Conservation (phyloP, 352 stramenopile genomes). For the Phytophthora lateralis region DNA sequence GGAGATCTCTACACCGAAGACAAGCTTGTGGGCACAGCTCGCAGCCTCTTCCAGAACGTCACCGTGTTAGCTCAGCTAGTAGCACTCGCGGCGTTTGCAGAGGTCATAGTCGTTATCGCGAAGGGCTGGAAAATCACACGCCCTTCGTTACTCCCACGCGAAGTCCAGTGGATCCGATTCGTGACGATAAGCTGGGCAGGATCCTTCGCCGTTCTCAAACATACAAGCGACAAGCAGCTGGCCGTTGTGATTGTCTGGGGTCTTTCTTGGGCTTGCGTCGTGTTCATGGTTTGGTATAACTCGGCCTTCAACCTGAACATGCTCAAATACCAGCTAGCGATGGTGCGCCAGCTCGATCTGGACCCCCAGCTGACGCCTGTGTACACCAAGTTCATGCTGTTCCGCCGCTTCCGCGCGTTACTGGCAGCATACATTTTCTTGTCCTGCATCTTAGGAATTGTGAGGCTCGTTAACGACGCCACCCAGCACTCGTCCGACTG, state of each 20-base stretch:
- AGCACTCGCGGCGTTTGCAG: slow-evolving; percentile 50
- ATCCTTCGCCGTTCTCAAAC: slow-evolving; percentile 47
- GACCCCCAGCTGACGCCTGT: slow-evolving; percentile 57
- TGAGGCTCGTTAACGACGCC: slow-evolving; percentile 48
- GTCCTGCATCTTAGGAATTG: slow-evolving; percentile 49
- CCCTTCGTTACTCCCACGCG: slow-evolving; percentile 40
- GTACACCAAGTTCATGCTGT: slow-evolving; percentile 72
- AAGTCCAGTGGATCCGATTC: slow-evolving; percentile 64
- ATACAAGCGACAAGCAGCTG: slow-evolving; percentile 47
- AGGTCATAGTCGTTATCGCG: slow-evolving; percentile 60
- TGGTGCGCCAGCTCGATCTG: slow-evolving; percentile 59
- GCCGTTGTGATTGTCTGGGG: slow-evolving; percentile 60
- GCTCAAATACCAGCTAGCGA: slow-evolving; percentile 67
- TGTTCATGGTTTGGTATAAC: slow-evolving; percentile 78
- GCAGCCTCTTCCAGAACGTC: slow-evolving; percentile 42
- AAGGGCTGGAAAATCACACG: slow-evolving; percentile 81
- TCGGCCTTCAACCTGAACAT: slow-evolving; percentile 74
- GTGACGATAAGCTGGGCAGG: slow-evolving; percentile 58
- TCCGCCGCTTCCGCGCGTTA: slow-evolving; percentile 52
- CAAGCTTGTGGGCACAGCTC: slow-evolving; percentile 39
- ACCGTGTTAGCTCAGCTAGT: slow-evolving; percentile 48
- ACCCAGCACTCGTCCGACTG: slow-evolving; percentile 42
- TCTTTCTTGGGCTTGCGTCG: slow-evolving; percentile 53
- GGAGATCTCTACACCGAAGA: slow-evolving; percentile 39
- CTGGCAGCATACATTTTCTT: slow-evolving; percentile 62